Conservation (phyloP, 1,284 basidiomycete genomes). For the Ceratobasidium sp. region DNA sequence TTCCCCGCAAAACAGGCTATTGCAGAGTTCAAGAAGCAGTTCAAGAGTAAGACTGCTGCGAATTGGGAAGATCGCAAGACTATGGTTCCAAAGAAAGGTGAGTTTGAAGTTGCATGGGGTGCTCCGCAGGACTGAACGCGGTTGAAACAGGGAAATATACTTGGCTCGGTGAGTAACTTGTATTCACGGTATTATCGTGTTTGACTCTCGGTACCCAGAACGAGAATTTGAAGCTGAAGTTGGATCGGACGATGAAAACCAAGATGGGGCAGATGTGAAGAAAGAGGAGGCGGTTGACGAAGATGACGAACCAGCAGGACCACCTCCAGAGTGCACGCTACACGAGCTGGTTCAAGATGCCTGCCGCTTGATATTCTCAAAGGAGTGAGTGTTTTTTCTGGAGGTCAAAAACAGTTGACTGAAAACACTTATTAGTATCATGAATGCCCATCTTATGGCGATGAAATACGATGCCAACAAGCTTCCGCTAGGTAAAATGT, state of each 20-base stretch:
- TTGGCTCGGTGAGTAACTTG: slow-evolving; percentile 64
- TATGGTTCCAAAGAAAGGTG: slow-evolving; percentile 69
- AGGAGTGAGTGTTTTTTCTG: slow-evolving; percentile 57
- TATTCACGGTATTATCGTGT: slow-evolving; percentile 3
- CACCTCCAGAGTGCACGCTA: slow-evolving; percentile 65
- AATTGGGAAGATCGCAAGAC: slow-evolving; percentile 67
- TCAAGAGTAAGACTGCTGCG: slow-evolving; percentile 66
- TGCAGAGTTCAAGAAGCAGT: slow-evolving; percentile 70
- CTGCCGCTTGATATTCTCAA: slow-evolving; percentile 52
- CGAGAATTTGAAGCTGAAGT: slow-evolving; percentile 61
- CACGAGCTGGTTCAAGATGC: slow-evolving; percentile 57
- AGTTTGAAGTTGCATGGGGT: slow-evolving; percentile 41
- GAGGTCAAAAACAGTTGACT: neutral
- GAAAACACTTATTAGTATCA: slow-evolving; percentile 58
- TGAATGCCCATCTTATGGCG: slow-evolving; percentile 69
- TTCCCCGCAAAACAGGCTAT: slow-evolving; percentile 59
- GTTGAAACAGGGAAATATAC: slow-evolving; percentile 65
- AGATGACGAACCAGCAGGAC: slow-evolving; percentile 52
- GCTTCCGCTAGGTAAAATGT: slow-evolving; percentile 66
- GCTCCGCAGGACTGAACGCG: slow-evolving; percentile 13
- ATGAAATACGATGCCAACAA: slow-evolving; percentile 81
- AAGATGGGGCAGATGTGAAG: slow-evolving; percentile 62
- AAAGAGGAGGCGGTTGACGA: slow-evolving; percentile 53
- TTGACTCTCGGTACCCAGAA: slow-evolving; percentile 56
- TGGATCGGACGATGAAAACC: slow-evolving; percentile 46